Conservation (phyloP, 1,284 basidiomycete genomes). For the Melampsora larici-populina region DNA sequence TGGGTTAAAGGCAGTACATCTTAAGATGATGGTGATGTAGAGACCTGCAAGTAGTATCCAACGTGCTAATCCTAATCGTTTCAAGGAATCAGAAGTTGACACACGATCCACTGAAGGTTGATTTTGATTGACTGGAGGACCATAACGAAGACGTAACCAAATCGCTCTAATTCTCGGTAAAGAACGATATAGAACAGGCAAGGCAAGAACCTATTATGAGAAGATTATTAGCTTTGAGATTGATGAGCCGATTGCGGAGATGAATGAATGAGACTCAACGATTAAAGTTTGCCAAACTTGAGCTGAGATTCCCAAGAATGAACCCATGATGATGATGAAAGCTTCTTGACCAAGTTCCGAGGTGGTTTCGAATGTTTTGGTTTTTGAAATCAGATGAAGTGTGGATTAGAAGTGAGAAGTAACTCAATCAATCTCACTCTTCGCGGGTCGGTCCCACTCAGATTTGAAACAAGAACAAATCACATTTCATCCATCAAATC, state of each 20-base stretch:
- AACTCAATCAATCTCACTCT: too few relatives aligned
- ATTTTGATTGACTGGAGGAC: background rate
- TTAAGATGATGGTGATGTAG: background rate
- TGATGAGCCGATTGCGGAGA: too few relatives aligned
- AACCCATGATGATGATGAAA: too few relatives aligned
- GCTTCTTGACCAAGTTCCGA: too few relatives aligned
- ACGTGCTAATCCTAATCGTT: background rate
- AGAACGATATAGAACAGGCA: constrained; percentile 25
- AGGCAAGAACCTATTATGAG: constrained; percentile 12
- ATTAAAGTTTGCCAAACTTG: constrained; percentile 37
- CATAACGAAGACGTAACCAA: background rate
- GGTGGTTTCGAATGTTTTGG: too few relatives aligned
- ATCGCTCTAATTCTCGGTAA: constrained; percentile 14
- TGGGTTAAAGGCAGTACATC: background rate
- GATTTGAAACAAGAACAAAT: too few relatives aligned
- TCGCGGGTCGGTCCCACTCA: too few relatives aligned
- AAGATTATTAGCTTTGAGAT: background rate
- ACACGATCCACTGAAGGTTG: background rate
- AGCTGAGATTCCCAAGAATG: constrained; percentile 30
- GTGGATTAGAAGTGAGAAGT: too few relatives aligned
- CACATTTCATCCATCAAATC: too few relatives aligned
- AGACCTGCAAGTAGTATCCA: background rate
- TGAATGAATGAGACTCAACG: background rate
- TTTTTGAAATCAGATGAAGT: too few relatives aligned
- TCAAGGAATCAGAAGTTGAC: background rate